Conservation (phyloP, 164 flowering plant species). For the Umbilicus rupestris region DNA sequence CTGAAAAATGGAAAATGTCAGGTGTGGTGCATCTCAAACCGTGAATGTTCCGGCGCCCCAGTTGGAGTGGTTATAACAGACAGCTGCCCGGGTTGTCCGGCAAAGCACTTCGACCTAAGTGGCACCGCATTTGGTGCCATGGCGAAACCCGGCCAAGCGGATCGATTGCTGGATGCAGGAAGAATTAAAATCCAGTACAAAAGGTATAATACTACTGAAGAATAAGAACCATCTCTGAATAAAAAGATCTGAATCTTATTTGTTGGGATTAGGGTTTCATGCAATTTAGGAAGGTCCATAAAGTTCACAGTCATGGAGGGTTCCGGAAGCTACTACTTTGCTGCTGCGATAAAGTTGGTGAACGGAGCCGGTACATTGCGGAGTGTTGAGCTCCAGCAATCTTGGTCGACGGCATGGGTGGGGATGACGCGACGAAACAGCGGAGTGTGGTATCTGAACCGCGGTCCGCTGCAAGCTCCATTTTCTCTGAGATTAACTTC, state of each 20-base stretch:
- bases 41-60: not conserved
- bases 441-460: not conserved
- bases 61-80: not conserved
- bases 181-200: not conserved
- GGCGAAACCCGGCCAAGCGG: not conserved
- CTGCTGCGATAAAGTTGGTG: not conserved
- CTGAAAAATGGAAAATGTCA: not conserved
- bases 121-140: conserved; percentile 1
- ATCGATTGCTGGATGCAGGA: not conserved
- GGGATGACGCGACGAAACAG: not conserved
- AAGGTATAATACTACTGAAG: not conserved
- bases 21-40: not conserved
- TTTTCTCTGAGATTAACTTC: not conserved
- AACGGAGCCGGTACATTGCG: not conserved
- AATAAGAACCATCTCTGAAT: too few relatives aligned
- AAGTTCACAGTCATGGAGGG: not conserved
- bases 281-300: not conserved
- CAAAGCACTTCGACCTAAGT: not conserved
- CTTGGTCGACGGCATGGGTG: not conserved
- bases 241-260: too few relatives aligned
- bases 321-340: not conserved
- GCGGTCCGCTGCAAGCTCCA: not conserved
- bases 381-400: not conserved
- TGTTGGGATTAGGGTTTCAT: not conserved
- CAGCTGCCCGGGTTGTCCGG: not conserved